Evolutionary conservation across 2,329 filamentous ascomycete species (phyloP).

Genomic region (Aspergillus amoenus): DNA sequence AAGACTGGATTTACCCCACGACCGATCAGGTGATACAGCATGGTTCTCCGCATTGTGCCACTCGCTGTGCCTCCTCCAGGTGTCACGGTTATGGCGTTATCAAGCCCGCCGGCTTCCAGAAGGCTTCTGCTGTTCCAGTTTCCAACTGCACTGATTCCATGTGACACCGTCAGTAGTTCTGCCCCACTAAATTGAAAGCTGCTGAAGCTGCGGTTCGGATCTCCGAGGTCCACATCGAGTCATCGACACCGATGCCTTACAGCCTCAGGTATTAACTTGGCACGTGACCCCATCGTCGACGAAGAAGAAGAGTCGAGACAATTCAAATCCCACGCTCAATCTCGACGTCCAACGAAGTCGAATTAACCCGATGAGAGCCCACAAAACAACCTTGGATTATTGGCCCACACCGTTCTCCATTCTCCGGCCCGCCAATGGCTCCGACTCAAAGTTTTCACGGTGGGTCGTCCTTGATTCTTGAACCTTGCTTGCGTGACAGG

Average conservation of each 20-base stretch:
- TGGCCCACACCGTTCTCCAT: background rate
- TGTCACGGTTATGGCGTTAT: background rate
- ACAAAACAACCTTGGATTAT: background rate
- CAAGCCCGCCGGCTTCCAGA: background rate
- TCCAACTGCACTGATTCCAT: no score
- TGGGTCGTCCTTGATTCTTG: background rate
- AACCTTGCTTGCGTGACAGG: background rate
- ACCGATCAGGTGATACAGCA: conserved; percentile 11
- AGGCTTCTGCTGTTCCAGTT: no score
- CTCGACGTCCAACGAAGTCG: background rate
- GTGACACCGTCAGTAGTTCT: background rate
- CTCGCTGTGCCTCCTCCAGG: no score
- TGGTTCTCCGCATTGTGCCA: background rate
- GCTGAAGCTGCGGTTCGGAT: background rate
- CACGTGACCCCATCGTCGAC: background rate
- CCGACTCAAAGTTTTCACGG: background rate
- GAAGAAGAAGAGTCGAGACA: no score
- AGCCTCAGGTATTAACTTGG: background rate
- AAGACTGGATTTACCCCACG: background rate
- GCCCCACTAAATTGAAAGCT: background rate
- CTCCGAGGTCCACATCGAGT: background rate
- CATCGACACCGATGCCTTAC: background rate
- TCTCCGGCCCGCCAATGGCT: background rate
- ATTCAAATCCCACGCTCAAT: background rate
- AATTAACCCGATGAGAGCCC: background rate